phyloP scores from a whole-genome alignment of 1,284 basidiomycete genomes.

The Coniferiporia weirii region DNA sequence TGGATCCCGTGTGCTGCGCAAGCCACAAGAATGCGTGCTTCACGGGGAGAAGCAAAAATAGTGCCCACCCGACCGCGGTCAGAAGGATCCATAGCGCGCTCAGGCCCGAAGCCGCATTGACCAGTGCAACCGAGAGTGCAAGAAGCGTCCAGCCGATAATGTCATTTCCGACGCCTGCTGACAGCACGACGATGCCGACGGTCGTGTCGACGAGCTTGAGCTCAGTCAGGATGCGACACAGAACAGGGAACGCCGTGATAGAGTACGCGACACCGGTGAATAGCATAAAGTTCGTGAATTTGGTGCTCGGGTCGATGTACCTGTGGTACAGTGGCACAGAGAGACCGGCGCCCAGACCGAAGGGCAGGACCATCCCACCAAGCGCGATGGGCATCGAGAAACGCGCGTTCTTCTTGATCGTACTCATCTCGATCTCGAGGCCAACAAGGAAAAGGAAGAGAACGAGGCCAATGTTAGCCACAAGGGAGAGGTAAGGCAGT shows the following conservation, averaged over 20 bases:
- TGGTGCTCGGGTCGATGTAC: conserved; percentile 65
- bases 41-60: conserved; percentile 75
- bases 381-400: conserved; percentile 48
- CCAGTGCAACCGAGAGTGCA: conserved; percentile 85
- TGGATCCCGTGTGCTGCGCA: conserved; percentile 72
- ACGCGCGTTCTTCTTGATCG: conserved; percentile 66
- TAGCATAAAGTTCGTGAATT: conserved; percentile 86
- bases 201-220: conserved; percentile 85
- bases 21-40: conserved; percentile 64
- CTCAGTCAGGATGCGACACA: conserved; percentile 85
- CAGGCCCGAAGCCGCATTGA: conserved; percentile 74
- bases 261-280: conserved; percentile 90
- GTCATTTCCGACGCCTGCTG: conserved; percentile 92
- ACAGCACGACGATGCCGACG: conserved; percentile 89
- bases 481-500: conserved; percentile 74
- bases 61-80: conserved; percentile 73
- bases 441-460: conserved; percentile 93
- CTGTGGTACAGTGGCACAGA: conserved; percentile 75
- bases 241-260: conserved; percentile 92
- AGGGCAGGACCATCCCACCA: conserved; percentile 74
- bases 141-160: conserved; percentile 73
- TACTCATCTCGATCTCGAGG: conserved; percentile 77
- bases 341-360: conserved; percentile 81
- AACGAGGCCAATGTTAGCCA: conserved; percentile 91
- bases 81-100: conserved; percentile 83